A percentile compares a stretch with the other conserved stretches of the same genome.
Evolutionary conservation across 805 yeast species (phyloP).

Genomic region (Yamadazyma sp.): DNA sequence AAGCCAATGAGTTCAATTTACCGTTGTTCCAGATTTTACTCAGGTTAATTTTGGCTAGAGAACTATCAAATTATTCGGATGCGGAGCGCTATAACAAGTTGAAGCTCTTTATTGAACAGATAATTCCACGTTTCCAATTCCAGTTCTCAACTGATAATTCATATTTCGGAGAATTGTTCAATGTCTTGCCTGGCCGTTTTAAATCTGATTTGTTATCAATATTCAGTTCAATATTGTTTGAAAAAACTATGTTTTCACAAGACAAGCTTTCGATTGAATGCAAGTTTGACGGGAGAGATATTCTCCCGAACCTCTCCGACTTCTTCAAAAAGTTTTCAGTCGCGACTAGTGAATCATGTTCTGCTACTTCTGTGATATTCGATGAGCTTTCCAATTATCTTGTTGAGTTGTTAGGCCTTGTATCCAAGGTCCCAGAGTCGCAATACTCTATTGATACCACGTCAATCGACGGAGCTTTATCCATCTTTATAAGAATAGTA

Average conservation of each 20-base stretch:
- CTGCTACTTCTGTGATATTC: conserved; percentile 22
- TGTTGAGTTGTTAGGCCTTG: conserved; percentile 19
- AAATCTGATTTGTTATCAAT: conserved; percentile 25
- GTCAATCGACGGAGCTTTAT: conserved; percentile 28
- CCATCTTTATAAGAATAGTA: conserved; percentile 53
- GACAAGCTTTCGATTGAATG: conserved; percentile 5
- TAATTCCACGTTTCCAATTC: conserved; percentile 24
- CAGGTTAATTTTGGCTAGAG: conserved; percentile 19
- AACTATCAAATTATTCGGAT: conserved; percentile 12
- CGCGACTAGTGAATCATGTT: conserved; percentile 24
- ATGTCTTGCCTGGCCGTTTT: conserved; percentile 29
- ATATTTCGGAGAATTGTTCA: conserved; percentile 42
- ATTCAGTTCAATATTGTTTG: conserved; percentile 29
- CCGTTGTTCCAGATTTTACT: conserved; percentile 33
- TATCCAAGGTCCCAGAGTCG: not conserved
- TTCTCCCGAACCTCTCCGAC: conserved; percentile 42
- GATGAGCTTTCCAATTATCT: conserved; percentile 23
- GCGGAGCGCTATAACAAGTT: conserved; percentile 15
- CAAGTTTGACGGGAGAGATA: conserved; percentile 17
- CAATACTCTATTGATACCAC: conserved; percentile 2
- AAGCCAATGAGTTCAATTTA: conserved; percentile 35
- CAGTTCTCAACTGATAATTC: conserved; percentile 31
- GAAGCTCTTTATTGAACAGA: conserved; percentile 14
- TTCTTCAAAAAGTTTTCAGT: conserved; percentile 49
- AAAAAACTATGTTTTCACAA: conserved; percentile 3